Percentiles rank a stretch among this genome's conserved stretches.
phyloP scores from a whole-genome alignment of 495 filamentous ascomycete species.

The Aspergillus avenaceus region DNA sequence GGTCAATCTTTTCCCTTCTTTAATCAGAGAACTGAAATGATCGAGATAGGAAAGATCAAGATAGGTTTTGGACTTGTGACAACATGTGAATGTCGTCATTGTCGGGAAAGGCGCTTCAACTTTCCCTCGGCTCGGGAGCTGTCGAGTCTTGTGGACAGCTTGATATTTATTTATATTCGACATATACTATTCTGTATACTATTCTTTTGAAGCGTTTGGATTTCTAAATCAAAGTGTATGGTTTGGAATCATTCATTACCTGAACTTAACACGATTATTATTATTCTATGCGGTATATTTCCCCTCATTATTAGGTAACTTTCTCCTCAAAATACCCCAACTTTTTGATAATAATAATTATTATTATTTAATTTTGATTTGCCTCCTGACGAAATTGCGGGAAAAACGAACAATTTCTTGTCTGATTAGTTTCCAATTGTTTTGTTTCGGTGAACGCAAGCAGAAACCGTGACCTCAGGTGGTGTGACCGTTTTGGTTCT shows the following conservation, averaged over 20 bases:
- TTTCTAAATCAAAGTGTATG: neutral
- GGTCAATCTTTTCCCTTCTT: neutral
- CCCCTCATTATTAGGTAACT: conserved; percentile 1
- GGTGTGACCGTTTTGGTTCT: conserved; percentile 14
- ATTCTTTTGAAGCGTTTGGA: neutral
- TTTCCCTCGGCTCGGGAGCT: conserved; percentile 1
- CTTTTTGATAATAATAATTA: neutral
- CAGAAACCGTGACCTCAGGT: conserved; percentile 14
- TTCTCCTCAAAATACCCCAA: neutral
- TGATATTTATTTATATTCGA: neutral
- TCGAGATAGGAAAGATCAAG: neutral
- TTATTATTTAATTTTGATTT: conserved; percentile 1
- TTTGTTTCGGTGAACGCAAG: conserved; percentile 23
- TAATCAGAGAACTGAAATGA: neutral
- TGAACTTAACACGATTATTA: neutral
- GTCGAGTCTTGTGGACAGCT: neutral
- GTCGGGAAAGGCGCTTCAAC: neutral
- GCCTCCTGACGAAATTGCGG: neutral
- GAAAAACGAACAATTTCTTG: too few relatives aligned
- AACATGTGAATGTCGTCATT: conserved; percentile 13
- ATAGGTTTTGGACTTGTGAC: neutral
- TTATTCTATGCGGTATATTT: neutral
- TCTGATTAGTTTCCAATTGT: neutral
- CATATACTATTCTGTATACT: too few relatives aligned
- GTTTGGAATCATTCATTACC: neutral